Evolutionary conservation across 371 early-diverging fungal species (phyloP), one percentile per base, ranked within the genome.

Genomic region (Mucor sp.): DNA sequence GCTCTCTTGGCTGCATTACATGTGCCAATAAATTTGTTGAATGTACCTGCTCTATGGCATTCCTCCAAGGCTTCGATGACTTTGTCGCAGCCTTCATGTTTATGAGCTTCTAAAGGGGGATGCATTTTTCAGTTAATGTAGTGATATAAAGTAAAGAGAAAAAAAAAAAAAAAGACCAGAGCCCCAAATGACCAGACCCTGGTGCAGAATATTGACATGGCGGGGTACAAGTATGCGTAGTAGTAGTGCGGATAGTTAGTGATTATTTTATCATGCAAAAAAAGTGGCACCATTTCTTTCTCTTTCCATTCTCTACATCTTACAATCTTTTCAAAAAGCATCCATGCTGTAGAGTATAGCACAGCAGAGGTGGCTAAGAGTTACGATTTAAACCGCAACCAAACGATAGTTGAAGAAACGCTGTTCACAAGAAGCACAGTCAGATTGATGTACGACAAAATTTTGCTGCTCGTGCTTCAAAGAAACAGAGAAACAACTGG

Each of bases 21-120:
- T 12, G 68, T 61, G 21, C 83, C 83, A 55, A 78, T 68, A 56
- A 80, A 82, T 25, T 74, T 74, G 57, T 82, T 82, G 63, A 82
- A 74, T 25, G 79, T 74, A n/a, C 74, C 75, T 32, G 83, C 78
- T 19, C 63, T 57, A 66, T 82, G 83, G 55, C 83, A 82, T 25
- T 76, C 68, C 15, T 82, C 77, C 50, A 82, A 71, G 12, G 83
- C 80, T 63, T 76, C 70, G 69, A 82, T 82, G 12, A 74, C 80
- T 4, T 69, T 63, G 25, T 76, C 72, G 62, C 83, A 82, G 28
- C 80, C 78, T 75, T 80, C 74, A 30, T 82, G 74, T 48, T 72
- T 80, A 63, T 82, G 79, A 12, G 70, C 67, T 41, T 75, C 75
- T 75, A 82, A 75, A 44, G 69, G 80, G 19, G 83, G 83, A 72